Evolutionary conservation across 495 filamentous ascomycete genomes (phyloP).

Genomic region (Neurospora intermedia): DNA sequence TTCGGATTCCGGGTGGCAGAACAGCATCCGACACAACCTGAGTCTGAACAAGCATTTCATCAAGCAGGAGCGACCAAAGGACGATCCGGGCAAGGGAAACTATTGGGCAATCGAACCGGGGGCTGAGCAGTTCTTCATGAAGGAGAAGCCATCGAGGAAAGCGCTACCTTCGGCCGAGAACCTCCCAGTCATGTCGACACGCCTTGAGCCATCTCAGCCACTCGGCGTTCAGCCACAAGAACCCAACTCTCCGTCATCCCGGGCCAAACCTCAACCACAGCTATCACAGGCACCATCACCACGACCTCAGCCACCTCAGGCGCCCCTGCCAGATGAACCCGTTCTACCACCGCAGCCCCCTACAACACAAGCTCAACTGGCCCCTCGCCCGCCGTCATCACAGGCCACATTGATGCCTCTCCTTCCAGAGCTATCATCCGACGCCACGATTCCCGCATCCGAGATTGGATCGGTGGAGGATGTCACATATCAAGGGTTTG

Average conservation of each 20-base stretch:
- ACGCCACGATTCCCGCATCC: constrained; percentile 87
- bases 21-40: constrained; percentile 97
- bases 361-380: constrained; percentile 21
- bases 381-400: constrained; percentile 21
- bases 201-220: constrained; percentile 27
- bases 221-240: neutral
- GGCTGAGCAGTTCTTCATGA: constrained; percentile 76
- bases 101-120: constrained; percentile 93
- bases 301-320: neutral
- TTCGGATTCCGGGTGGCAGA: constrained; percentile 87
- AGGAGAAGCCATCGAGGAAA: constrained; percentile 61
- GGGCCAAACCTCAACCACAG: constrained; percentile 5
- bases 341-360: constrained; percentile 20
- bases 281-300: neutral
- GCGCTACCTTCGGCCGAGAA: constrained; percentile 31
- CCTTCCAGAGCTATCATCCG: constrained; percentile 65
- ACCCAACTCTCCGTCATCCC: neutral
- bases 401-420: constrained; percentile 16
- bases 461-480: constrained; percentile 62
- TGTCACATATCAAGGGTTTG: constrained; percentile 35
- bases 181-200: constrained; percentile 36
- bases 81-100: constrained; percentile 96
- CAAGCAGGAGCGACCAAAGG: constrained; percentile 91
- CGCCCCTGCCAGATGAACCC: constrained; percentile 14
- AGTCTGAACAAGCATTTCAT: constrained; percentile 95